Conservation (phyloP, 495 filamentous ascomycete genomes). For the Lichenothelia convexa region DNA sequence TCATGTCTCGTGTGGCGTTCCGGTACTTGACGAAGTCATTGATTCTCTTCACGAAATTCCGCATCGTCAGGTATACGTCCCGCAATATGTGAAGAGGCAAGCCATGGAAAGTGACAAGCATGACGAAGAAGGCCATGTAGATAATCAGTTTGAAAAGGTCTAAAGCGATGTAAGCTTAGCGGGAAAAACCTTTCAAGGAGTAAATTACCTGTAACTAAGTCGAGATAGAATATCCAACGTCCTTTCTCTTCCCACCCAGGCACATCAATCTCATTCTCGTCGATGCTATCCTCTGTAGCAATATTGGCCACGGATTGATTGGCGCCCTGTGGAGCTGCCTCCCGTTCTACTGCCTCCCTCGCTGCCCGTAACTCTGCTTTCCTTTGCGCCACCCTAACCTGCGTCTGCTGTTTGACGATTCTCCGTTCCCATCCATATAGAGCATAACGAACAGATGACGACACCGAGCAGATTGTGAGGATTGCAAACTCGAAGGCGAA, state of each 20-base stretch:
- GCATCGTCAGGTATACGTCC: slow-evolving; percentile 81
- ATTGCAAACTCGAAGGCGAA: slow-evolving; percentile 96
- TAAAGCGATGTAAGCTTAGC: slow-evolving; percentile 17
- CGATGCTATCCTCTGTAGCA: slow-evolving; percentile 58
- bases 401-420: slow-evolving; percentile 52
- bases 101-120: slow-evolving; percentile 84
- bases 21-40: slow-evolving; percentile 75
- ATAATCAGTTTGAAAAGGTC: slow-evolving; percentile 82
- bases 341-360: slow-evolving; percentile 44
- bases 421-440: slow-evolving; percentile 64
- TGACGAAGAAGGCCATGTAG: slow-evolving; percentile 80
- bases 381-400: slow-evolving; percentile 42
- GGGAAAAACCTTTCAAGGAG: neutral
- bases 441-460: slow-evolving; percentile 58
- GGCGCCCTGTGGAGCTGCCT: slow-evolving; percentile 32
- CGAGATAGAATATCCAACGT: slow-evolving; percentile 77
- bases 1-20: slow-evolving; percentile 81
- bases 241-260: slow-evolving; percentile 96
- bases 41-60: slow-evolving; percentile 76
- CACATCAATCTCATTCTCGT: slow-evolving; percentile 82
- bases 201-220: slow-evolving; percentile 56
- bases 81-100: slow-evolving; percentile 91
- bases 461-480: slow-evolving; percentile 57
- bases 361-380: slow-evolving; percentile 34
- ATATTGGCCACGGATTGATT: slow-evolving; percentile 22